Percentiles rank a stretch among this genome's conserved stretches.
phyloP scores from a whole-genome alignment of 768 basidiomycete species.

The Artomyces pyxidatus region DNA sequence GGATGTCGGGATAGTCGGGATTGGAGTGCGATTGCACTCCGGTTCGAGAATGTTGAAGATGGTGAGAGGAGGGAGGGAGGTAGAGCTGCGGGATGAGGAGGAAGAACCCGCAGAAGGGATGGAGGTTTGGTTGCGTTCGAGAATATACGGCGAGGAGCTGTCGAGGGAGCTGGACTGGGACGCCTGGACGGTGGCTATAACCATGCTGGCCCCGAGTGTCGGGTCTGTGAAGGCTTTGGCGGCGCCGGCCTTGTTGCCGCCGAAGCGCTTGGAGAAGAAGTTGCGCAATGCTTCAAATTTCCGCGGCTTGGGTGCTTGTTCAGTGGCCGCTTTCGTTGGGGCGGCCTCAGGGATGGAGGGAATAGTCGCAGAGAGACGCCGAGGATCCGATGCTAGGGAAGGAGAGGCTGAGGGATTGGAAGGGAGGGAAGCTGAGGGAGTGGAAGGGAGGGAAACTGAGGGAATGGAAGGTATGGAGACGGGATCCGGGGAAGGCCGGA shows the following conservation, averaged over 20 bases:
- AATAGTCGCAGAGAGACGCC: neutral
- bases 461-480: no score
- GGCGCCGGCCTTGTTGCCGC: neutral
- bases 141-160: no score
- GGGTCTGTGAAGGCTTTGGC: neutral
- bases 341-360: neutral
- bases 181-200: neutral
- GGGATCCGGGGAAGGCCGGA: no score
- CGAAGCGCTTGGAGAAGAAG: neutral
- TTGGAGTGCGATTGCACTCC: neutral
- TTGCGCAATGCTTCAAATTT: neutral
- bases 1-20: neutral
- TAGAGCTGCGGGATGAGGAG: neutral
- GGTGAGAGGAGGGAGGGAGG: neutral
- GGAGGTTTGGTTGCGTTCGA: neutral
- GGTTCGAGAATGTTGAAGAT: neutral
- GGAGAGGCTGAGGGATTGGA: neutral
- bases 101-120: neutral
- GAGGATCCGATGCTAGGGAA: neutral
- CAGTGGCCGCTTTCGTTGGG: neutral
- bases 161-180: no score
- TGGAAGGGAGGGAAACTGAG: no score
- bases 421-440: no score
- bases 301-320: neutral
- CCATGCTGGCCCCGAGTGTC: neutral